A percentile compares a stretch with the other conserved stretches of the same genome.
Evolutionary conservation across 2,329 filamentous ascomycete genomes (phyloP).

Genomic region (Colletotrichum sp.): DNA sequence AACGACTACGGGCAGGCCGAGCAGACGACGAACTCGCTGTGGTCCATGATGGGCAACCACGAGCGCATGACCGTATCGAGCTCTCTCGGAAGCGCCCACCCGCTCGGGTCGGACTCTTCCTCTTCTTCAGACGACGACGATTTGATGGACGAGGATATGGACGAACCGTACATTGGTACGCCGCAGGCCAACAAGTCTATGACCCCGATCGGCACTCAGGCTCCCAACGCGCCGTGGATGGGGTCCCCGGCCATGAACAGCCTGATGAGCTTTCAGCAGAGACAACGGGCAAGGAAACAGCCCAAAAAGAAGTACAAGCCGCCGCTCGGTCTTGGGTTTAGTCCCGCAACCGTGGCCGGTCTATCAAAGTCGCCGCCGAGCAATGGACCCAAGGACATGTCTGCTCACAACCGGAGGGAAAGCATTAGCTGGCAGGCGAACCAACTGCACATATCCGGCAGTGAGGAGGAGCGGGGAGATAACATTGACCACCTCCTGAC

Average conservation of each 20-base stretch:
- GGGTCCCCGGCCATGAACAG: constrained; percentile 75
- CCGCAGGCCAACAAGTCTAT: constrained; percentile 74
- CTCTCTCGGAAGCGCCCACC: constrained; percentile 76
- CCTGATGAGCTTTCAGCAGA: constrained; percentile 82
- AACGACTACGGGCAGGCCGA: constrained; percentile 55
- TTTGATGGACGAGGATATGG: constrained; percentile 75
- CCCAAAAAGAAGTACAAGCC: constrained; percentile 59
- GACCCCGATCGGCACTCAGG: constrained; percentile 46
- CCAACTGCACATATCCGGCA: constrained; percentile 81
- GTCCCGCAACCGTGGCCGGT: constrained; percentile 40
- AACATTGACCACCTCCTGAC: constrained; percentile 52
- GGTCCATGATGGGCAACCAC: constrained; percentile 72
- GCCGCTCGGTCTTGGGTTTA: constrained; percentile 56
- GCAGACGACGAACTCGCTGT: constrained; percentile 74
- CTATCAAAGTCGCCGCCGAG: constrained; percentile 78
- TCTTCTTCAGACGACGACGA: constrained; percentile 75
- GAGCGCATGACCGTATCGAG: constrained; percentile 78
- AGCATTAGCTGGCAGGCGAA: constrained; percentile 92
- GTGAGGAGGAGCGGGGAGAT: constrained; percentile 74
- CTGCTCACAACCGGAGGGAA: constrained; percentile 71
- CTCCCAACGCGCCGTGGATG: constrained; percentile 67
- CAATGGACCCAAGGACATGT: constrained; percentile 37
- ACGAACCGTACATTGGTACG: constrained; percentile 82
- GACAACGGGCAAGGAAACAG: constrained; percentile 75
- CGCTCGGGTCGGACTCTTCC: constrained; percentile 77